Conservation (phyloP, 371 early-diverging fungal genomes). For the Apophysomyces sp. region DNA sequence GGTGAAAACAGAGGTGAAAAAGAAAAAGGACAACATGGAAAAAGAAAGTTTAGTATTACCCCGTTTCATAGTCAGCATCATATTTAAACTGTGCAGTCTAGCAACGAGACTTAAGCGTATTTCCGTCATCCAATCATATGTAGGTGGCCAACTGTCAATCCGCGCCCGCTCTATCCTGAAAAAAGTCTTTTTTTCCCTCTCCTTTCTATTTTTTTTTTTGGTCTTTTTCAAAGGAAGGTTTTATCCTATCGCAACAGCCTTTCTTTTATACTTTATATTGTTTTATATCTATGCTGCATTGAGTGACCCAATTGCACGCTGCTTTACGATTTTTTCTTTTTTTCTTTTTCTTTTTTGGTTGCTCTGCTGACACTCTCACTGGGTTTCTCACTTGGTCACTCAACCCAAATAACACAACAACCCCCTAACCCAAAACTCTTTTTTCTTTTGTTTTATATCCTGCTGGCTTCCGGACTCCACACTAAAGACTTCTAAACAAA, state of each 20-base stretch:
- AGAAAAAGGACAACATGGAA: no score
- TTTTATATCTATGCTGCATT: conserved; percentile 1
- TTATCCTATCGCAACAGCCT: neutral
- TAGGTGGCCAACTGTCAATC: neutral
- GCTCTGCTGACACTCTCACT: neutral
- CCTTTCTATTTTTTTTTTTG: neutral
- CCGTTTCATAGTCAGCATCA: no score
- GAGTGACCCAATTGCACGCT: neutral
- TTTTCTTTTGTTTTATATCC: neutral
- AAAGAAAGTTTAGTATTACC: no score
- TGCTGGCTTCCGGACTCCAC: neutral
- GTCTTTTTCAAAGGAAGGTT: neutral
- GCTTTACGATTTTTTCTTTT: neutral
- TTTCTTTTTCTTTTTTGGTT: neutral
- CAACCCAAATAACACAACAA: neutral
- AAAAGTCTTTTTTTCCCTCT: neutral
- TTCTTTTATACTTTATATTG: neutral
- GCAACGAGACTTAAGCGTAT: neutral
- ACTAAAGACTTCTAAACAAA: neutral
- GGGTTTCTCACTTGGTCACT: neutral
- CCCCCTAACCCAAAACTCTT: neutral
- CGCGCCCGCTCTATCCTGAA: neutral
- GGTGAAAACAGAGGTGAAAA: no score
- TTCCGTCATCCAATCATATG: neutral
- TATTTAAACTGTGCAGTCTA: no score